These are phyloP conservation scores for Neurospora discreta DNA, from an alignment of 495 filamentous ascomycete genomes.

Conservation along the genomic window DNA sequence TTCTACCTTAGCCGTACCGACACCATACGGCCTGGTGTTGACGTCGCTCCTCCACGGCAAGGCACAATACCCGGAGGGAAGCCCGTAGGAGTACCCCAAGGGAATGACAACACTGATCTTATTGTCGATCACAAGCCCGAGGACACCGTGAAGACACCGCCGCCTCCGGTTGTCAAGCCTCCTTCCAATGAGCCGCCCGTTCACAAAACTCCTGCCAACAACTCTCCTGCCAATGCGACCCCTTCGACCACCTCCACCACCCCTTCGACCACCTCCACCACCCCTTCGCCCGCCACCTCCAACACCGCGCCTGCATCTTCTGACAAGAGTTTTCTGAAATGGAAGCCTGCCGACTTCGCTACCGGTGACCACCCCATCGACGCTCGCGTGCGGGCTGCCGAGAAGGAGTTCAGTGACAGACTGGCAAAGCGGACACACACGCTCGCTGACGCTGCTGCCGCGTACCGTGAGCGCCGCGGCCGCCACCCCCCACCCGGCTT, in stretches of 20 bases:
- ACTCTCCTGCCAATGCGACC: not conserved
- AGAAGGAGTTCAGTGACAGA: slow-evolving; percentile 27
- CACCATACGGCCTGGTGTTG: not conserved
- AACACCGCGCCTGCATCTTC: not conserved
- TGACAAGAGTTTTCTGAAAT: not conserved
- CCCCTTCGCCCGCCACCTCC: not conserved
- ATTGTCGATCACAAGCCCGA: not conserved
- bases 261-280: not conserved
- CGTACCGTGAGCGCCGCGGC: slow-evolving; percentile 51
- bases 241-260: not conserved
- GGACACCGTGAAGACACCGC: not conserved
- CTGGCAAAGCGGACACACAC: slow-evolving; percentile 34
- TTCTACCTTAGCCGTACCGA: not conserved
- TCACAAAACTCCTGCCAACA: not conserved
- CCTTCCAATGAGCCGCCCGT: not conserved
- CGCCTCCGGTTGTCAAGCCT: not conserved
- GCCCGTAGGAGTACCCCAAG: not conserved
- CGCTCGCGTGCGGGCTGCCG: slow-evolving; percentile 29
- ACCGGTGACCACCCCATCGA: slow-evolving; percentile 35
- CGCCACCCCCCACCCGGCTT: slow-evolving; percentile 67
- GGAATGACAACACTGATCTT: not conserved
- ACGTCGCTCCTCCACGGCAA: not conserved
- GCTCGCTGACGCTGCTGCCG: slow-evolving; percentile 46
- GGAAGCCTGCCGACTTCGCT: slow-evolving; percentile 8
- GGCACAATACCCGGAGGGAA: not conserved